phyloP scores from a whole-genome alignment of 768 basidiomycete species.

The Lactarius trivialis region DNA sequence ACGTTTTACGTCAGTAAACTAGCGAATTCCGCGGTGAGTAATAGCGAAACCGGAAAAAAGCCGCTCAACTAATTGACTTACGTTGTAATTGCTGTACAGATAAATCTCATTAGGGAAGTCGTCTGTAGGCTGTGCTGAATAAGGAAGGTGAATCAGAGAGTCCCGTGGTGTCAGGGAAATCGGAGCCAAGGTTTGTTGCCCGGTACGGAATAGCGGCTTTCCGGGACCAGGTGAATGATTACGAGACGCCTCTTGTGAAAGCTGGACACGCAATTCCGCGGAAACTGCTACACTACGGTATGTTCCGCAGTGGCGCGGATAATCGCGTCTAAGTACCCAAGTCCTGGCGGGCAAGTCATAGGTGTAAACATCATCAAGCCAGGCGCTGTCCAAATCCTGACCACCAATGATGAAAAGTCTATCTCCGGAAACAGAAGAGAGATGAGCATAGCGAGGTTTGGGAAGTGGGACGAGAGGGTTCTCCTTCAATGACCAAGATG shows the following conservation, averaged over 20 bases:
- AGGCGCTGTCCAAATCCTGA: conserved; percentile 88
- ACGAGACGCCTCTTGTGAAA: conserved; percentile 54
- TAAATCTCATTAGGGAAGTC: conserved; percentile 82
- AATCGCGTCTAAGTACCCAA: conserved; percentile 78
- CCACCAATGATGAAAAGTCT: conserved; percentile 90
- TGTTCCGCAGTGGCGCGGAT: conserved; percentile 92
- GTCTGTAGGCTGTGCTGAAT: conserved; percentile 63
- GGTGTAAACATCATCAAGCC: conserved; percentile 90
- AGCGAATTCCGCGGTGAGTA: conserved; percentile 17
- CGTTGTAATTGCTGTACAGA: conserved; percentile 95
- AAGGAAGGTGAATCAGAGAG: conserved; percentile 64
- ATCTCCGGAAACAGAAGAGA: conserved; percentile 80
- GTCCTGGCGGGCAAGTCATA: conserved; percentile 66
- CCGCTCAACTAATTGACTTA: conserved; percentile 33
- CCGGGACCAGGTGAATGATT: conserved; percentile 42
- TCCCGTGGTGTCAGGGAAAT: conserved; percentile 53
- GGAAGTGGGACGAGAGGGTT: conserved; percentile 52
- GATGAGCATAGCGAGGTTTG: conserved; percentile 88
- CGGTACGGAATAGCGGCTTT: conserved; percentile 52
- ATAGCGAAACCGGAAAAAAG: conserved; percentile 7
- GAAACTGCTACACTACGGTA: conserved; percentile 92
- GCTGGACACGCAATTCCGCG: conserved; percentile 57
- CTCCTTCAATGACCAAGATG: conserved; percentile 32
- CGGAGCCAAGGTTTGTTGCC: conserved; percentile 32
- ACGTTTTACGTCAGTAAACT: conserved; percentile 94